Evolutionary conservation across 306 rosid species (phyloP).

Genomic region (Leucaena leucocephala): DNA sequence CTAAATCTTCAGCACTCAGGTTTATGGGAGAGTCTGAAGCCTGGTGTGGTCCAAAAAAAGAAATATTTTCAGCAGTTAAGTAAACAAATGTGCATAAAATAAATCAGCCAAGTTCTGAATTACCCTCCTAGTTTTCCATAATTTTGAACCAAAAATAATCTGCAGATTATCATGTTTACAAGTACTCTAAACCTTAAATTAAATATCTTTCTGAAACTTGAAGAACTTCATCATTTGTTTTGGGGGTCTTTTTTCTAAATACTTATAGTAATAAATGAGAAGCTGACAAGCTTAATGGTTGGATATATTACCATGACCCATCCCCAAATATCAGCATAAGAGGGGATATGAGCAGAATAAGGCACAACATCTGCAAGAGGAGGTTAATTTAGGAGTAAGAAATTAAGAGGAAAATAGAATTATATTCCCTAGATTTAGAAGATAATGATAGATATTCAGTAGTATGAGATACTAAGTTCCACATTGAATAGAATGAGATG

Average conservation of each 20-base stretch:
- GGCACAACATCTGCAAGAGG: constrained; percentile 86
- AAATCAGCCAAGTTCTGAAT: neutral
- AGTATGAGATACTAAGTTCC: too few relatives aligned
- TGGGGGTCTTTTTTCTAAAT: neutral
- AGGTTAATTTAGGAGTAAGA: constrained; percentile 13
- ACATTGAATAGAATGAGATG: too few relatives aligned
- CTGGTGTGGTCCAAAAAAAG: constrained; percentile 30
- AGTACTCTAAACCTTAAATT: neutral
- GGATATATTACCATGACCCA: constrained; percentile 79
- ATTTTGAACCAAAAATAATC: neutral
- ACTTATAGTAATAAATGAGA: neutral
- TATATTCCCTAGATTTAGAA: neutral
- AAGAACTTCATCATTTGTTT: neutral
- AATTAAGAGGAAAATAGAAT: neutral
- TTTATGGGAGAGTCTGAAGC: constrained; percentile 69
- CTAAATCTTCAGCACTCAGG: constrained; percentile 62
- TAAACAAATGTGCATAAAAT: neutral
- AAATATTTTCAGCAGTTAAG: neutral
- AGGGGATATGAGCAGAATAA: constrained; percentile 92
- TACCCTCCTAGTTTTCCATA: neutral
- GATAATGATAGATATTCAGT: too few relatives aligned
- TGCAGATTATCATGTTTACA: neutral
- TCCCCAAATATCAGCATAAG: constrained; percentile 98
- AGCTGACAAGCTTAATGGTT: neutral
- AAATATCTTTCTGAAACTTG: constrained; percentile 8